These are phyloP conservation scores for Colletotrichum cereale DNA, from an alignment of 2,329 filamentous ascomycete species.

Conservation along the genomic window DNA sequence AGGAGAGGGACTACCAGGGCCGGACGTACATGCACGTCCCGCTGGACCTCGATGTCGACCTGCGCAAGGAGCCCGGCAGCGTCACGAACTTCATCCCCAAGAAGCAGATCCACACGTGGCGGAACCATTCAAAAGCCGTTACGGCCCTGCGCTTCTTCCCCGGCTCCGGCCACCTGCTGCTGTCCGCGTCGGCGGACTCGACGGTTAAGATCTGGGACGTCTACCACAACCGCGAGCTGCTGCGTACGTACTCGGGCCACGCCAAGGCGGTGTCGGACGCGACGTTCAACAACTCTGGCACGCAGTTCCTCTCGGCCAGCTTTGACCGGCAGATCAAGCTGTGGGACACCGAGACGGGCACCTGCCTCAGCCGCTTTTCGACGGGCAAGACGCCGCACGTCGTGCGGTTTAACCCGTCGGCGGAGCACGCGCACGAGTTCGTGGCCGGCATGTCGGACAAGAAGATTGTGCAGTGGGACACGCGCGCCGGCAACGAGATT, in stretches of 20 bases:
- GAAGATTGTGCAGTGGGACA: constrained; percentile 98
- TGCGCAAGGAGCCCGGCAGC: constrained; percentile 84
- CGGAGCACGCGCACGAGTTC: constrained; percentile 86
- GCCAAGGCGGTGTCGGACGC: constrained; percentile 91
- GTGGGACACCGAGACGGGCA: constrained; percentile 97
- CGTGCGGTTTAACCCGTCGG: constrained; percentile 89
- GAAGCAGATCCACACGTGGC: constrained; percentile 93
- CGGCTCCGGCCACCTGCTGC: constrained; percentile 84
- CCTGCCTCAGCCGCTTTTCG: constrained; percentile 88
- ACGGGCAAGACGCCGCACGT: constrained; percentile 97
- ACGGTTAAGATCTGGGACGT: constrained; percentile 96
- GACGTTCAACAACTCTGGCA: constrained; percentile 85
- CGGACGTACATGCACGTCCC: constrained; percentile 98
- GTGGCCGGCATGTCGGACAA: constrained; percentile 98
- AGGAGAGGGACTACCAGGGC: constrained; percentile 92
- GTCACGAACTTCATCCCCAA: constrained; percentile 94
- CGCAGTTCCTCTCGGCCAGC: constrained; percentile 88
- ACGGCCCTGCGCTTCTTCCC: constrained; percentile 94
- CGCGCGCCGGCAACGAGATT: constrained; percentile 78
- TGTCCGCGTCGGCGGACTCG: constrained; percentile 90
- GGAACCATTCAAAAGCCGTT: constrained; percentile 84
- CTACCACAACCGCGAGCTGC: constrained; percentile 88
- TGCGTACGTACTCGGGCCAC: constrained; percentile 93
- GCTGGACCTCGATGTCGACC: constrained; percentile 87
- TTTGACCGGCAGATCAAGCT: constrained; percentile 98